Conservation (phyloP, 1,284 basidiomycete genomes). For the Paramarasmius palmivorus region DNA sequence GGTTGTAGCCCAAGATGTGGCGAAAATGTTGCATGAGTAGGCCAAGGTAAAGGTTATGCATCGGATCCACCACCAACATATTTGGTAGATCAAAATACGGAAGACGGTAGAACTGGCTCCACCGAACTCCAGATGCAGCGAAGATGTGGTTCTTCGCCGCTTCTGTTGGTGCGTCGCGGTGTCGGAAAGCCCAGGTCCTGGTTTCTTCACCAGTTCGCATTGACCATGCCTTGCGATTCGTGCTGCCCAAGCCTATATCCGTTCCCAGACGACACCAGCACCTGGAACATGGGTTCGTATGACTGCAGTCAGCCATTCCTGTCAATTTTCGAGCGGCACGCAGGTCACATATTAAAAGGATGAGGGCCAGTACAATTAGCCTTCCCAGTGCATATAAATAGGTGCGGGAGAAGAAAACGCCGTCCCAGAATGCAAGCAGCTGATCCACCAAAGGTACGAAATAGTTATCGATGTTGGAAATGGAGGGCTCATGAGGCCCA, state of each 20-base stretch:
- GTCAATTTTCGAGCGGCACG: neutral
- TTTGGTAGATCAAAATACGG: slow-evolving; percentile 38
- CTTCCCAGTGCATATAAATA: neutral
- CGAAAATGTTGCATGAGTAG: slow-evolving; percentile 17
- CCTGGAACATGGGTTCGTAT: neutral
- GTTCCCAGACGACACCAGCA: neutral
- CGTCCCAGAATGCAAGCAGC: neutral
- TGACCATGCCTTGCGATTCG: neutral
- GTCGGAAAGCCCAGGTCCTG: neutral
- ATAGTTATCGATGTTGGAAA: slow-evolving; percentile 19
- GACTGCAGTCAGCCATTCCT: neutral
- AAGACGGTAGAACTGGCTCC: slow-evolving; percentile 35
- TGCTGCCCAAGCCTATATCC: no score
- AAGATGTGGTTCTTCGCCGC: slow-evolving; percentile 29
- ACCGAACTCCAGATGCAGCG: slow-evolving; percentile 29
- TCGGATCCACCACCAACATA: slow-evolving; percentile 33
- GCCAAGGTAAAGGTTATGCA: slow-evolving; percentile 30
- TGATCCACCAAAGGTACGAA: slow-evolving; percentile 23
- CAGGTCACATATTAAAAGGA: neutral
- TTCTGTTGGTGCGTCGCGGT: slow-evolving; percentile 19
- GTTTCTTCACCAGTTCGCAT: neutral
- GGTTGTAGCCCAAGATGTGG: slow-evolving; percentile 6
- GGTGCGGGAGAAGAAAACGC: neutral
- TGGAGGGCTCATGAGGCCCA: slow-evolving; percentile 20
- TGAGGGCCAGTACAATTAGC: neutral